phyloP scores from a whole-genome alignment of 2,329 filamentous ascomycete species.

The Arthrobotrys musiformis region DNA sequence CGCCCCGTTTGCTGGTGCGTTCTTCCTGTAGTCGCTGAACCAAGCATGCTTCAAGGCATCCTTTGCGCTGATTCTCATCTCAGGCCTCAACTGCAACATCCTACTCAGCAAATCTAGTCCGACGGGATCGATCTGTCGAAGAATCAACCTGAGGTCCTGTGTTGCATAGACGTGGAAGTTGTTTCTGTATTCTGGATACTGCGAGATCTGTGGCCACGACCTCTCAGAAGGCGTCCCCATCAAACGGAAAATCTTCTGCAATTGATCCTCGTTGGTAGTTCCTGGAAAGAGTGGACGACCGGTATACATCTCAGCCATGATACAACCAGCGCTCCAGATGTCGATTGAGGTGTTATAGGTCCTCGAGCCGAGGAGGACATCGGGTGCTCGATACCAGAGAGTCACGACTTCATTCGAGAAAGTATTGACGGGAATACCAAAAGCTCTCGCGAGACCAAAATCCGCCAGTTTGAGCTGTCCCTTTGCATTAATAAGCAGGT shows the following conservation, averaged over 20 bases:
- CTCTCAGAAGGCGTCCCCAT: slow-evolving; percentile 98
- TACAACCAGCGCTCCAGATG: slow-evolving; percentile 98
- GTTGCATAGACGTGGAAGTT: slow-evolving; percentile 95
- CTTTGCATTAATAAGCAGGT: slow-evolving; percentile 92
- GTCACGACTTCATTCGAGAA: slow-evolving; percentile 99
- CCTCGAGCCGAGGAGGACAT: slow-evolving; percentile 89
- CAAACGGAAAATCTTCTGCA: slow-evolving; percentile 95
- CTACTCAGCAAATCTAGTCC: slow-evolving; percentile 87
- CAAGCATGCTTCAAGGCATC: slow-evolving; percentile 90
- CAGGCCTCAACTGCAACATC: slow-evolving; percentile 92
- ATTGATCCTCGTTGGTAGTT: slow-evolving; percentile 97
- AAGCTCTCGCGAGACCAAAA: slow-evolving; percentile 91
- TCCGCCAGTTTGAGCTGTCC: slow-evolving; percentile 92
- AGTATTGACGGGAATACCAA: slow-evolving; percentile 96
- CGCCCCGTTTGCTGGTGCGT: slow-evolving; percentile 41
- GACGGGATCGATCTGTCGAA: slow-evolving; percentile 87
- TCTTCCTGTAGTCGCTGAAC: slow-evolving; percentile 74
- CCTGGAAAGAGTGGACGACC: slow-evolving; percentile 94
- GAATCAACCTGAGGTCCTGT: slow-evolving; percentile 84
- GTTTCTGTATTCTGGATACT: slow-evolving; percentile 96
- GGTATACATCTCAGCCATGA: slow-evolving; percentile 99
- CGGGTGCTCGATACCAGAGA: slow-evolving; percentile 95
- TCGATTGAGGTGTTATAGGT: slow-evolving; percentile 99
- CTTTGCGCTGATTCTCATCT: slow-evolving; percentile 86
- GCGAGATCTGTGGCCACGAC: slow-evolving; percentile 92